Base-by-base conservation (phyloP, 1,284 basidiomycete genomes). In the Singerocomus inundabilis region DNA sequence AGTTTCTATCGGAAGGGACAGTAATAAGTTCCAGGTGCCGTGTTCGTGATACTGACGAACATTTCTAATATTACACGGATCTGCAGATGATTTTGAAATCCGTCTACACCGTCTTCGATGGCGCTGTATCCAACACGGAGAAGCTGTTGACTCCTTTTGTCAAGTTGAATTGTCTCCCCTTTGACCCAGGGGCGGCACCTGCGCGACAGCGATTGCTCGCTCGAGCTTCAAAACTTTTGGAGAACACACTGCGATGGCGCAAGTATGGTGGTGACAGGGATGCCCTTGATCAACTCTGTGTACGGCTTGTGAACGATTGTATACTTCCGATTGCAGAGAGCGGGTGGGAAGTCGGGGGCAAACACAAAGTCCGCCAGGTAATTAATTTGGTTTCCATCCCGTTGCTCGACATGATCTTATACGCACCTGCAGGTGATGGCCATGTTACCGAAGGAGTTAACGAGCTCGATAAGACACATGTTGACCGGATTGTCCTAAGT, bases 321-420 rank as follows among this genome's bases (percentile, higher is more conserved):
- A 75, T 95, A 42, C 58, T 88, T 40, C 82, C 82, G 1, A 75
- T 91, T 16, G 81, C 93, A 6, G 79, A 84, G 54, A 80, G 77
- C 48, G 88, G 88, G 6, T 97, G 94, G 94, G 88, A 92, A 30
- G 87, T 91, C 29, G 93, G 94, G 13, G 93, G 92, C 2, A 80
- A 86, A 63, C 82, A 83, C 42, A 72, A 84, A 52, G 76, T 83
- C 52, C 71, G 71, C 43, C 82, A 82, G 78, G 91, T 91, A 54
- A 62, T 44, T 50, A 48, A 48, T 48, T 28, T 30, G 31, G n/a
- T 33, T 18, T 41, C 11, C 32, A 38, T 42, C 26, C 51, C 39
- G 30, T 34, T 9, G 28, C 44, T 49, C 29, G 34, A 47, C 44
- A 28, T 45, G 40, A 48, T 33, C 44, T 54, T 49, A 38, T 37